Evolutionary conservation across 2,329 filamentous ascomycete genomes (phyloP).

Genomic region (Coniella vitis): DNA sequence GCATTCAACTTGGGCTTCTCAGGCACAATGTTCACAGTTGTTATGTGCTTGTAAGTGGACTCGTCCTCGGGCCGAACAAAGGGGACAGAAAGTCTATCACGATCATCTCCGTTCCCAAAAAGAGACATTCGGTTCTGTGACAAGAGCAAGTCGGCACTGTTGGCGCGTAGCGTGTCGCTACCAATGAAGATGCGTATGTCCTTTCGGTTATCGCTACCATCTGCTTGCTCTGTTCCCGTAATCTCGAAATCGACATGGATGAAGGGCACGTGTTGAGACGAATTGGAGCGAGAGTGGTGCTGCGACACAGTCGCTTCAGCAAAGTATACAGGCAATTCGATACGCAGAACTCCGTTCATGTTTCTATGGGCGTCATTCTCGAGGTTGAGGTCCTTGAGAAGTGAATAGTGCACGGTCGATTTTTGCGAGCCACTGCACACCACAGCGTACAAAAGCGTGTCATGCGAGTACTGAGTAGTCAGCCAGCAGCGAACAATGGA

Average conservation of each 20-base stretch:
- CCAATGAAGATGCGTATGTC: slow-evolving; percentile 81
- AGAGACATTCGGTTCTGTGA: slow-evolving; percentile 86
- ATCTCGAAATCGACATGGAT: slow-evolving; percentile 75
- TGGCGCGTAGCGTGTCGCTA: slow-evolving; percentile 76
- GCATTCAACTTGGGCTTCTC: slow-evolving; percentile 54
- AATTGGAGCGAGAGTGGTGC: slow-evolving; percentile 67
- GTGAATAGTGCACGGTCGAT: slow-evolving; percentile 70
- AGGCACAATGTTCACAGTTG: slow-evolving; percentile 50
- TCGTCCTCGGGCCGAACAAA: slow-evolving; percentile 91
- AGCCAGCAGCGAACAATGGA: slow-evolving; percentile 96
- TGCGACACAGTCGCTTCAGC: slow-evolving; percentile 83
- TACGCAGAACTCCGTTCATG: slow-evolving; percentile 57
- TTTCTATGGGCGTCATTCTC: slow-evolving; percentile 58
- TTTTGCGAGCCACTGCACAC: slow-evolving; percentile 87
- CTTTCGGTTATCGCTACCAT: slow-evolving; percentile 45
- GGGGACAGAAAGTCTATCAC: slow-evolving; percentile 81
- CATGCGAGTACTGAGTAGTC: slow-evolving; percentile 82
- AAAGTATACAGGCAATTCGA: slow-evolving; percentile 78
- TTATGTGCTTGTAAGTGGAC: slow-evolving; percentile 68
- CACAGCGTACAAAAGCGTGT: slow-evolving; percentile 82
- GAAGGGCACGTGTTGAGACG: slow-evolving; percentile 73
- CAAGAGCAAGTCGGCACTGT: slow-evolving; percentile 86
- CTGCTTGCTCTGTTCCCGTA: slow-evolving; percentile 47
- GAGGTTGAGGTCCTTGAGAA: slow-evolving; percentile 70
- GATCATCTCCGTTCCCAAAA: slow-evolving; percentile 65